These are phyloP conservation scores for Lagenaria siceraria DNA, from an alignment of 306 rosid genomes.

Conservation along the genomic window DNA sequence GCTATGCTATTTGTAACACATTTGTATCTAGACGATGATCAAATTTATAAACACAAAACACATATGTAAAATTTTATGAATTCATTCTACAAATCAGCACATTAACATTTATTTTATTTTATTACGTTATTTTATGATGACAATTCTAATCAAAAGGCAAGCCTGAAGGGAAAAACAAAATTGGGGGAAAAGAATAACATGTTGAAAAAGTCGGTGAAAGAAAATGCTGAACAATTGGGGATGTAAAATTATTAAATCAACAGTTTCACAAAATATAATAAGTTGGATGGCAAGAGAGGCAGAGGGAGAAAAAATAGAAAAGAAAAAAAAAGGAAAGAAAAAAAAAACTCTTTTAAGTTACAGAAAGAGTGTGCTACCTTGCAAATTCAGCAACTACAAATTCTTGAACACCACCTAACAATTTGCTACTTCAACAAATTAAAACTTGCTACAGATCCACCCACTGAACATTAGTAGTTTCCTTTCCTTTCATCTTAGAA, in stretches of 20 bases:
- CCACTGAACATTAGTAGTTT: conserved; percentile 19
- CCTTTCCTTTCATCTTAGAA: conserved; percentile 14
- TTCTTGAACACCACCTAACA: conserved; percentile 25
- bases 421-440: conserved; percentile 35
- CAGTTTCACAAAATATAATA: conserved; percentile 19
- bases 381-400: conserved; percentile 30
- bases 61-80: not conserved
- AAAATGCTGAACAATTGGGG: conserved; percentile 2
- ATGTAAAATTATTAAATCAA: conserved; percentile 22
- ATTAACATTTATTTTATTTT: not conserved
- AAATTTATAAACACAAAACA: not conserved
- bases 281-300: conserved; percentile 27
- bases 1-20: no score
- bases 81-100: not conserved
- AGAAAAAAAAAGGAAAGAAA: not conserved
- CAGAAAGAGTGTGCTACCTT: conserved; percentile 47
- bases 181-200: not conserved
- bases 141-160: not conserved
- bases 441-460: conserved; percentile 17
- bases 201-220: not conserved
- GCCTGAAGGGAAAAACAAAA: not conserved
- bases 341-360: conserved; percentile 30
- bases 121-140: not conserved
- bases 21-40: not conserved
- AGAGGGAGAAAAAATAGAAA: not conserved